Base-by-base conservation (phyloP, 257 asterid genomes). In the Coffea eugenioides region DNA sequence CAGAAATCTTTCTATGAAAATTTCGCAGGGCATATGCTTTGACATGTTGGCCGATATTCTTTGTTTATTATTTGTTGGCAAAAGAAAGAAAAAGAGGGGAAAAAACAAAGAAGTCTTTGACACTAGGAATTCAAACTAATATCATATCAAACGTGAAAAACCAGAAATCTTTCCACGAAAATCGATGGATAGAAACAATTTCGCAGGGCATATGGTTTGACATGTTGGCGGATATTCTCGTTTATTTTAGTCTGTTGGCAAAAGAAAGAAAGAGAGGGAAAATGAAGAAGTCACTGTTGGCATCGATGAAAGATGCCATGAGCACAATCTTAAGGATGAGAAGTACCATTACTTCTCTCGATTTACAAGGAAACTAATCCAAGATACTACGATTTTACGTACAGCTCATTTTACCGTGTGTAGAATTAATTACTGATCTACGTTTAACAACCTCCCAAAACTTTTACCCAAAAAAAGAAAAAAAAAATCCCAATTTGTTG, bases 281-380 rank as follows among this genome's bases (percentile, higher is more conserved):
- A 68, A 34, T 12, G 23, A 67, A 34, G 36, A 16, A 68, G 41
- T 31, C 16, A 1, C 2, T 0, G 1, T 14, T 31, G 46, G 71
- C 36, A 67, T 67, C 1, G 16, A 20, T 20, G 54, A 31, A 51
- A n/a, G 9, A 76, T 76, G n/a, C 61, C 72, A 76, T 5, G 9
- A 65, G 76, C 6, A 39, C 57, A 75, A 61, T 57, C 71, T 59
- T 9, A 23, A 62, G 34, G 25, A 62, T 23, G 25, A 62, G 16
- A 62, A 62, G n/a, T 36, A n/a, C 36, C 68, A 62, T 62, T 62
- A 62, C 18, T 76, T 45, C 72, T 68, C 72, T 15, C 62, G 59
- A 48, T 71, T 71, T 71, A 8, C n/a, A 34, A 25, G 62, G 45
- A 11, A 56, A 27, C 1, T 46, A 45, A 64, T 16, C 51, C 8